Percentiles rank a stretch among this genome's conserved stretches.
Conservation (phyloP, 441 rosid genomes). For the Gossypium aridum region DNA sequence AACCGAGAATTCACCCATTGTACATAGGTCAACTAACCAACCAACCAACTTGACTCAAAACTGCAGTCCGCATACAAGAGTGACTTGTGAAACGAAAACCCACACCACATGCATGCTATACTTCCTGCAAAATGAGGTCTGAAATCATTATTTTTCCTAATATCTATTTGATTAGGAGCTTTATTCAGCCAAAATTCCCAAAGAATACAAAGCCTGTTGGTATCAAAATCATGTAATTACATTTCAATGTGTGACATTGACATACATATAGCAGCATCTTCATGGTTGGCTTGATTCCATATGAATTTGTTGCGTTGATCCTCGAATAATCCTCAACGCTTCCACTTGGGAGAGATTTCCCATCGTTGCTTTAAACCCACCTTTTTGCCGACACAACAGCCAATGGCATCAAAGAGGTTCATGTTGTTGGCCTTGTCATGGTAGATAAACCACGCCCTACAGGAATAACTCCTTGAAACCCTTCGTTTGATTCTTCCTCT, state of each 20-base stretch:
- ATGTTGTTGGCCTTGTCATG: conserved; percentile 90
- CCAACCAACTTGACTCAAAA: too few relatives aligned
- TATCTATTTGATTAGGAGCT: neutral
- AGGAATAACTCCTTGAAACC: conserved; percentile 60
- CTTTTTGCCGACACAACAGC: neutral
- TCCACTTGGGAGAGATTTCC: conserved; percentile 2
- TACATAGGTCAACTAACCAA: too few relatives aligned
- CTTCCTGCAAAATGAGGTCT: neutral
- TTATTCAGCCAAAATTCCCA: neutral
- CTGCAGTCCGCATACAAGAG: neutral
- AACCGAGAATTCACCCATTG: too few relatives aligned
- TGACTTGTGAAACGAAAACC: neutral
- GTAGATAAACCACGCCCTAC: conserved; percentile 90
- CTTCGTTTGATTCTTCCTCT: conserved; percentile 61
- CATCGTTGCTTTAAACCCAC: neutral
- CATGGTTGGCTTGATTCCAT: neutral
- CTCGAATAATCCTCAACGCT: neutral
- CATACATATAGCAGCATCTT: neutral
- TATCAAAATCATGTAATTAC: neutral
- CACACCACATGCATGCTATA: neutral
- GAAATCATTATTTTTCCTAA: neutral
- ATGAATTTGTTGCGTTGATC: neutral
- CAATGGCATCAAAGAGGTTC: conserved; percentile 22
- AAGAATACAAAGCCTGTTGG: neutral
- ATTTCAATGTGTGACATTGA: neutral